Evolutionary conservation across 495 filamentous ascomycete species (phyloP).

Genomic region (Astrothelium macrocarpum): DNA sequence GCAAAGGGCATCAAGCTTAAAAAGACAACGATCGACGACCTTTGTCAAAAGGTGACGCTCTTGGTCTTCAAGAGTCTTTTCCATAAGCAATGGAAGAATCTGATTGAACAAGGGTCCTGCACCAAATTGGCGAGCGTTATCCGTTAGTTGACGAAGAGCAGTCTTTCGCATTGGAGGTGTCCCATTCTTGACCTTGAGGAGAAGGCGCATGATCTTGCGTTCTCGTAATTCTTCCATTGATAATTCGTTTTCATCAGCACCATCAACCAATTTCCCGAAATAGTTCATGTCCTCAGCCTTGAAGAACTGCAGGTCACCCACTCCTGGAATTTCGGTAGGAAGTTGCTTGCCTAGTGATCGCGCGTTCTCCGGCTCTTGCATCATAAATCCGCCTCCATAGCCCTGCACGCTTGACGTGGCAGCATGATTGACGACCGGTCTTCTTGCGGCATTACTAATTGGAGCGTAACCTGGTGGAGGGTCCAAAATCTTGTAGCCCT

Average conservation of each 20-base stretch:
- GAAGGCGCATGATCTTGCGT: conserved; percentile 93
- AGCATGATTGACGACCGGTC: conserved; percentile 66
- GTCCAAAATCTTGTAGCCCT: conserved; percentile 90
- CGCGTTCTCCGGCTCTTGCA: conserved; percentile 85
- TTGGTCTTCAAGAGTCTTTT: conserved; percentile 96
- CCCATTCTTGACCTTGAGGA: conserved; percentile 98
- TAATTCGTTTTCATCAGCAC: conserved; percentile 83
- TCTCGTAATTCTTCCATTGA: conserved; percentile 94
- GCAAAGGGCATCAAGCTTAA: conserved; percentile 96
- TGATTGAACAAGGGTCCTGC: conserved; percentile 94
- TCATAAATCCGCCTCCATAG: conserved; percentile 87
- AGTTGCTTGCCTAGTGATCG: conserved; percentile 78
- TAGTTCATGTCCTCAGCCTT: conserved; percentile 99
- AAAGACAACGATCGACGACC: conserved; percentile 96
- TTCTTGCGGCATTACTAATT: conserved; percentile 65
- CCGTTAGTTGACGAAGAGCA: conserved; percentile 93
- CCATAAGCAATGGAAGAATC: conserved; percentile 94
- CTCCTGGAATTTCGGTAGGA: conserved; percentile 92
- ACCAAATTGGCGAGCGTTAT: conserved; percentile 95
- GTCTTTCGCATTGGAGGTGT: conserved; percentile 99
- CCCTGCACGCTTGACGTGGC: conserved; percentile 51
- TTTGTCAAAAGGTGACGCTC: conserved; percentile 98
- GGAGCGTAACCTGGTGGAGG: conserved; percentile 89
- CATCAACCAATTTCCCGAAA: conserved; percentile 95
- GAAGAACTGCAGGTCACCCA: conserved; percentile 97